phyloP scores from a whole-genome alignment of 1,139 yeast genomes.

The Geotrichum aggregatum region DNA sequence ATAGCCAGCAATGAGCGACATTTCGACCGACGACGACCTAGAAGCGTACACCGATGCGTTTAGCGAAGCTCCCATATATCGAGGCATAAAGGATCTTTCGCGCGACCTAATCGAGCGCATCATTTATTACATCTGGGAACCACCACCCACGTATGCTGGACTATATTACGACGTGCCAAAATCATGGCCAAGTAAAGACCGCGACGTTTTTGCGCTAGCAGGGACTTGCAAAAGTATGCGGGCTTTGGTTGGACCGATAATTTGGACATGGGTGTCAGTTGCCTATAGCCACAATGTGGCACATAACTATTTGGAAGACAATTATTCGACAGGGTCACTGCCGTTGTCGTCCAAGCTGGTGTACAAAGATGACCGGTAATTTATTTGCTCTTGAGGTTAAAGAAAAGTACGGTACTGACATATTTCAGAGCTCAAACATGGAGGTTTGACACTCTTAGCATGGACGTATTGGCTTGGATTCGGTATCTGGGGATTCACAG shows the following conservation, averaged over 20 bases:
- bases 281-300: neutral
- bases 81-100: neutral
- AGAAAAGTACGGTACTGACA: neutral
- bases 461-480: neutral
- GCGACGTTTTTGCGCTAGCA: neutral
- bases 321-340: neutral
- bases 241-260: neutral
- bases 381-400: neutral
- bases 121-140: conserved; percentile 1
- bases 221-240: neutral
- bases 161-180: neutral
- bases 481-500: conserved; percentile 1
- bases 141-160: neutral
- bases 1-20: neutral
- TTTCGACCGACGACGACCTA: neutral
- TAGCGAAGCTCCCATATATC: neutral
- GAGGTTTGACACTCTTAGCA: neutral
- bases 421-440: neutral
- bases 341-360: neutral
- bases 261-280: conserved; percentile 1
- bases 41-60: neutral
- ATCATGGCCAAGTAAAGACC: neutral
- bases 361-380: neutral
- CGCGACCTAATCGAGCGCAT: neutral
- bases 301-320: neutral